These are phyloP conservation scores for Chalara sp. DNA, from an alignment of 2,329 filamentous ascomycete genomes.

Conservation along the genomic window DNA sequence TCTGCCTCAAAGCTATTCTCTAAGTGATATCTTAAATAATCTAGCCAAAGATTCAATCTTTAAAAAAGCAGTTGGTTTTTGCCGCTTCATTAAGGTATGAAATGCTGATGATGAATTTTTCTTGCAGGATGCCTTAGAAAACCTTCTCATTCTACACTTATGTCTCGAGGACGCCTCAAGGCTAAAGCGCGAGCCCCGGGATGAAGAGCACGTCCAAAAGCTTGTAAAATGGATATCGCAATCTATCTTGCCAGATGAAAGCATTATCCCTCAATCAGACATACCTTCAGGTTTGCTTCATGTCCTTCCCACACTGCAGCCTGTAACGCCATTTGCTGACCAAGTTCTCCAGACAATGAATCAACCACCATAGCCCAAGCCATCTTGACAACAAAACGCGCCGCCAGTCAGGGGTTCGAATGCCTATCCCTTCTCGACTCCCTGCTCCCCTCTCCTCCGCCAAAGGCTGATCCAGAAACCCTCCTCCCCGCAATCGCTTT, in stretches of 20 bases:
- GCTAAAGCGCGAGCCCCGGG: conserved; percentile 6
- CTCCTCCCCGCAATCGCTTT: conserved; percentile 30
- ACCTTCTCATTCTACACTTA: conserved; percentile 16
- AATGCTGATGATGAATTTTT: background rate
- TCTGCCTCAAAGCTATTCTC: conserved; percentile 10
- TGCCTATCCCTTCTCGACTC: conserved; percentile 4
- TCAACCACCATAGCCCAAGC: conserved; percentile 1
- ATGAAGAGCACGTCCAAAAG: conserved; percentile 8
- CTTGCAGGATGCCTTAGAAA: conserved; percentile 16
- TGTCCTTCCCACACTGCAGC: background rate
- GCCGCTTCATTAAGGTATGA: too few relatives aligned
- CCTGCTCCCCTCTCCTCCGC: background rate
- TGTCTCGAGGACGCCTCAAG: conserved; percentile 12
- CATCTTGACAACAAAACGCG: conserved; percentile 10
- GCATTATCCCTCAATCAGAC: conserved; percentile 16
- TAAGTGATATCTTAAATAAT: conserved; percentile 6
- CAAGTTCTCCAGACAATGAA: background rate
- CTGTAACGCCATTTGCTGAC: background rate
- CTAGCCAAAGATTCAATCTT: background rate
- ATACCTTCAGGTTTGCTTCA: conserved; percentile 13
- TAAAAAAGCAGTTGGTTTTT: conserved; percentile 4
- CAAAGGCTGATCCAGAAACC: conserved; percentile 2
- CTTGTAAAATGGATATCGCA: conserved; percentile 19
- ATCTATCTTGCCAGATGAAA: conserved; percentile 17
- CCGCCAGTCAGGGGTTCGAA: conserved; percentile 11